Evolutionary conservation across 192 early-diverging fungal species (phyloP).

Genomic region (Entrophospora sp.): DNA sequence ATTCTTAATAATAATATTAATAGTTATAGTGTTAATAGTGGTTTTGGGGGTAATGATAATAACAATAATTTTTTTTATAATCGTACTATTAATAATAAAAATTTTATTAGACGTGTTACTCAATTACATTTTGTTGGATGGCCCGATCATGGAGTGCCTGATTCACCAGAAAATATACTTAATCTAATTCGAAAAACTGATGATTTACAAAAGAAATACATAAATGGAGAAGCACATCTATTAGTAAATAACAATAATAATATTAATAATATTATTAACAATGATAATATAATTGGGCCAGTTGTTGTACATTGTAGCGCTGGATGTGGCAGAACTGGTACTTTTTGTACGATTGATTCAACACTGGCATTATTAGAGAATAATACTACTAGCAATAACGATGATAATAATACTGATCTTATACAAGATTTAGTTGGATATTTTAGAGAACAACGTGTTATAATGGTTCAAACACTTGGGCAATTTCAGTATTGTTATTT

Average conservation of each 20-base stretch:
- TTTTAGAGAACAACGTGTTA: conserved; percentile 69
- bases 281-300: conserved; percentile 15
- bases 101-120: conserved; percentile 40
- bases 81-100: conserved; percentile 50
- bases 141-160: conserved; percentile 80
- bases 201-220: no score
- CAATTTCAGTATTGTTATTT: conserved; percentile 86
- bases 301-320: conserved; percentile 52
- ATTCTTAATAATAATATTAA: no score
- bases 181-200: conserved; percentile 46
- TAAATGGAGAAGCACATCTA: no score
- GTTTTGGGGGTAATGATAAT: no score
- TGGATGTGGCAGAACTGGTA: conserved; percentile 52
- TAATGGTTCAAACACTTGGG: conserved; percentile 72
- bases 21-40: no score
- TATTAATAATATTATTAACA: no score
- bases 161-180: conserved; percentile 53
- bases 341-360: conserved; percentile 52
- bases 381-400: no score
- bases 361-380: conserved; percentile 24
- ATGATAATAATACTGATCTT: conserved; percentile 39
- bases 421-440: conserved; percentile 51
- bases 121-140: conserved; percentile 84
- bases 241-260: conserved; percentile 9
- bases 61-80: no score